These are phyloP conservation scores for Heritiera fomes DNA, from an alignment of 345 rosid genomes.

Conservation along the genomic window DNA sequence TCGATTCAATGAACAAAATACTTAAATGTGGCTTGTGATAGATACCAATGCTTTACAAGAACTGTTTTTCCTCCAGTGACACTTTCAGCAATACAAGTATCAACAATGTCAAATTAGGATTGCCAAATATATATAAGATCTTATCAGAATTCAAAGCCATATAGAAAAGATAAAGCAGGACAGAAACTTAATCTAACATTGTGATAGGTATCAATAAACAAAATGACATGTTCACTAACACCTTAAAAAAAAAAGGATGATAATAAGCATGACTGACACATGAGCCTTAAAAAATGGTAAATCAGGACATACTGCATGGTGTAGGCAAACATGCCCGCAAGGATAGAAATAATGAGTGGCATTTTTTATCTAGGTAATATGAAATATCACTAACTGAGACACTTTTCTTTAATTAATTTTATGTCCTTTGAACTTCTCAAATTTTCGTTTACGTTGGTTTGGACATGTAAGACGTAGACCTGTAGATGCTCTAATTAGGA, in stretches of 20 bases:
- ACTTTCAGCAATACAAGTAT: not conserved
- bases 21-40: not conserved
- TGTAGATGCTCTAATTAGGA: too few species aligned
- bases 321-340: not conserved
- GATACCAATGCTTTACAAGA: slow-evolving; percentile 3
- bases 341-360: not conserved
- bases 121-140: not conserved
- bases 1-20: not conserved
- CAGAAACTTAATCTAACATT: not conserved
- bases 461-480: too few species aligned
- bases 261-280: not conserved
- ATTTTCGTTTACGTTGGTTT: too few species aligned
- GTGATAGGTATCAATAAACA: not conserved
- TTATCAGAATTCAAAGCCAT: not conserved
- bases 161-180: not conserved
- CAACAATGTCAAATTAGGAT: not conserved
- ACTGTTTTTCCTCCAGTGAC: not conserved
- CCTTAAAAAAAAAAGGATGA: not conserved
- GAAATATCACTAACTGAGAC: not conserved
- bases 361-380: not conserved
- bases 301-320: not conserved
- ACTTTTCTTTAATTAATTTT: not conserved
- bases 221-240: not conserved
- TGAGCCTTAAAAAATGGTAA: not conserved
- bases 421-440: slow-evolving; percentile 2